These are phyloP conservation scores for Trichoderma polysporum DNA, from an alignment of 2,329 filamentous ascomycete genomes.

Conservation along the genomic window DNA sequence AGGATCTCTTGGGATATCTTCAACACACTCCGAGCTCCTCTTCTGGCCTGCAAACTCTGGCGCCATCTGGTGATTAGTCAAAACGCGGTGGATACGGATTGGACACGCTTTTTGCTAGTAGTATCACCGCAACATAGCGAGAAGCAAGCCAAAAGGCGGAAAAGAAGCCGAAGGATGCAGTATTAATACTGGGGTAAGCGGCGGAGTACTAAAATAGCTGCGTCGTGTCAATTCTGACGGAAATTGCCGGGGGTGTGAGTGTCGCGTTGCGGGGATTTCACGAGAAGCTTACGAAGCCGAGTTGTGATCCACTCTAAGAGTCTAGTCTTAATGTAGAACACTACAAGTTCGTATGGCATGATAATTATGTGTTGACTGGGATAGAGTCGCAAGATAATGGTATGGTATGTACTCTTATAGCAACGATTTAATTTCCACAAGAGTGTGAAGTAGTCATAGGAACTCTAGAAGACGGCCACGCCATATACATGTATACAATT, in stretches of 20 bases:
- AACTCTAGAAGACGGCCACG: not conserved
- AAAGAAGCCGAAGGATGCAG: constrained; percentile 13
- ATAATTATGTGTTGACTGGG: not conserved
- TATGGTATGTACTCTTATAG: not conserved
- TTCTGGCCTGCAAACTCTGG: constrained; percentile 2
- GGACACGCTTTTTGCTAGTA: not conserved
- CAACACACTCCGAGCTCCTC: not conserved
- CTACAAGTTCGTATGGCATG: not conserved
- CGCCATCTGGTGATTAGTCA: not conserved
- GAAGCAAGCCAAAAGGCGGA: not conserved
- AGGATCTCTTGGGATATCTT: not conserved
- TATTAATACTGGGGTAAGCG: not conserved
- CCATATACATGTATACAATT: not conserved
- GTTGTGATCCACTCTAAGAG: not conserved
- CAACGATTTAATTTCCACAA: not conserved
- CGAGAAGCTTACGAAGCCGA: not conserved
- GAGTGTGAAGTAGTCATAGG: not conserved
- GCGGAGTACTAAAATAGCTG: constrained; percentile 7
- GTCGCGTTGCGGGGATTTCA: not conserved
- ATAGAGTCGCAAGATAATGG: not conserved
- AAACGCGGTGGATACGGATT: not conserved
- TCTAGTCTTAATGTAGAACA: not conserved
- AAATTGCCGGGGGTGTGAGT: not conserved
- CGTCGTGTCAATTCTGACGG: not conserved
- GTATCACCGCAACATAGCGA: not conserved